Base-by-base conservation (phyloP, 805 yeast genomes). In the Yarrowia alimentaria region DNA sequence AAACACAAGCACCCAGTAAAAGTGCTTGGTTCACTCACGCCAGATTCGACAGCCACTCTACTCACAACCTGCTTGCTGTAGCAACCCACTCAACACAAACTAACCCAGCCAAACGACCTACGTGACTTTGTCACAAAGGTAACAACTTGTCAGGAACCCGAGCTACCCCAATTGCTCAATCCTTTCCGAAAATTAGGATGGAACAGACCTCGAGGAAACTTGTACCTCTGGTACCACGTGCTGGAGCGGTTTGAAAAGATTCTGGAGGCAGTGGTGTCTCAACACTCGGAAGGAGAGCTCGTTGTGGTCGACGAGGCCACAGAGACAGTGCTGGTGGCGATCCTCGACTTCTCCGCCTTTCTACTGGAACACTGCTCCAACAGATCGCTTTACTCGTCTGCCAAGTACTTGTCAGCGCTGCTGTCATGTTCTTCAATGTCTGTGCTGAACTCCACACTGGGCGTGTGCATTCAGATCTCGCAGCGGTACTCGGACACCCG, bases 171-270 rank as follows among this genome's bases (percentile, higher is more conserved):
- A 3, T 60, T 66, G 32, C 60, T 80, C 47, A 60, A 61, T 11
- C 55, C 55, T 3, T 69, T 76, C 54, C 58, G 33, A 25, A 20
- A 71, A 54, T 61, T 58, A 31, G 18, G 49, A 13, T 81, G 88
- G 88, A 75, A 75, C 22, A 68, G 81, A 18, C 82, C 87, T 7
- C 71, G 79, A 54, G 85, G 84, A 28, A 84, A 86, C 58, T 65
- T 91, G 25, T 75, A 75, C 54, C 81, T 81, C 54, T 90, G 95
- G 93, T 77, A 85, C 21, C 76, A 83, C 0, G 79, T 86, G 1
- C 69, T 91, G 58, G 84, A 88, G 64, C 72, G 82, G 58, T 79
- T 90, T 60, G 96, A 90, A 62, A 74, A 70, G 10, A 73, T 86
- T 6, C 68, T 86, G 49, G 84, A 80, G 47, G 58, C 60, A 3